These are phyloP conservation scores for Fusarium buxicola DNA, from an alignment of 2,329 filamentous ascomycete genomes.

Conservation along the genomic window DNA sequence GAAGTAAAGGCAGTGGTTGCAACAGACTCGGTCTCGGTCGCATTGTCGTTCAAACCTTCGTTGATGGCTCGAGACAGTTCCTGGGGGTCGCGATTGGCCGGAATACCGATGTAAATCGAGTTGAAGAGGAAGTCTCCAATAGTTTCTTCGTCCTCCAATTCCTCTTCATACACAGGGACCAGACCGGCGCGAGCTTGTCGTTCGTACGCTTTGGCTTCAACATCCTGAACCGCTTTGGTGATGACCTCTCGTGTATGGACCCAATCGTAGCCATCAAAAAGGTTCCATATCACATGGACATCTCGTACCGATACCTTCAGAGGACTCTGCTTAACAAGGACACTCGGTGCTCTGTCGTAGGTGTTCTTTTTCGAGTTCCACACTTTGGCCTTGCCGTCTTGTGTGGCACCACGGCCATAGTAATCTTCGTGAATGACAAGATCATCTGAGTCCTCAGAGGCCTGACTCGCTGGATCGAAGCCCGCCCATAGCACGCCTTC, in stretches of 20 bases:
- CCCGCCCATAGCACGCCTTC: constrained; percentile 53
- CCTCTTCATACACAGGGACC: constrained; percentile 70
- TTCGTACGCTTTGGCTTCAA: constrained; percentile 85
- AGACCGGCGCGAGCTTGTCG: constrained; percentile 70
- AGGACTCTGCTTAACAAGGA: constrained; percentile 73
- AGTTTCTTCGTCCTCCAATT: constrained; percentile 83
- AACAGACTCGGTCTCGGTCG: constrained; percentile 90
- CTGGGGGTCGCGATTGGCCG: constrained; percentile 84
- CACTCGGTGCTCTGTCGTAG: constrained; percentile 74
- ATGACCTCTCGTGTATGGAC: constrained; percentile 86
- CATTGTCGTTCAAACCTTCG: constrained; percentile 84
- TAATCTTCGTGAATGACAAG: constrained; percentile 82
- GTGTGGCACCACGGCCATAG: constrained; percentile 72
- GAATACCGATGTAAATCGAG: constrained; percentile 96
- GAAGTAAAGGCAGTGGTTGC: constrained; percentile 78
- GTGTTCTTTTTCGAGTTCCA: constrained; percentile 84
- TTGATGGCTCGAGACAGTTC: constrained; percentile 89
- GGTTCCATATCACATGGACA: constrained; percentile 95
- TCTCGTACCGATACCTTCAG: constrained; percentile 84
- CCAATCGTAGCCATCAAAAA: constrained; percentile 99
- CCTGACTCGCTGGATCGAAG: constrained; percentile 45
- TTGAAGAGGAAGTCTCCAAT: constrained; percentile 98
- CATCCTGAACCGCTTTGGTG: constrained; percentile 85
- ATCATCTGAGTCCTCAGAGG: constrained; percentile 67
- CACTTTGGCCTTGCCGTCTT: constrained; percentile 76